Percentiles rank a stretch among this genome's conserved stretches.
Conservation (phyloP, 2,329 filamentous ascomycete species). For the Alternaria gansuensis region DNA sequence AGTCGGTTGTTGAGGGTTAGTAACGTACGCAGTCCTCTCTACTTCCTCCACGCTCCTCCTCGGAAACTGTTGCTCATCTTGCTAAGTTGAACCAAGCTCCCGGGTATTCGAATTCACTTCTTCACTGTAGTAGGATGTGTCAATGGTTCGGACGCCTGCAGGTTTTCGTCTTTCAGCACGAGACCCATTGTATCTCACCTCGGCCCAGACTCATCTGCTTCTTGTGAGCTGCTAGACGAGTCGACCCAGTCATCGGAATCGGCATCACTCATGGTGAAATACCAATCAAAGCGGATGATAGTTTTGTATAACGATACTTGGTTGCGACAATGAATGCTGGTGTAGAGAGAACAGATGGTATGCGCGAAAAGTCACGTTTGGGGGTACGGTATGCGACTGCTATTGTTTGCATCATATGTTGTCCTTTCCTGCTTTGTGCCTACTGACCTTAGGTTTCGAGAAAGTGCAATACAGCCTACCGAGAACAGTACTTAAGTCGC, state of each 20-base stretch:
- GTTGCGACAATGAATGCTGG: neutral
- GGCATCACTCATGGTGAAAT: constrained; percentile 7
- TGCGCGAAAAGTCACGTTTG: neutral
- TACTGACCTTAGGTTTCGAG: neutral
- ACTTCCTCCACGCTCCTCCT: constrained; percentile 13
- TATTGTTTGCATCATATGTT: neutral
- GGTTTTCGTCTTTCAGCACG: neutral
- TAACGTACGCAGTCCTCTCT: constrained; percentile 13
- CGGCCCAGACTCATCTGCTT: neutral
- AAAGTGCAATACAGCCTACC: neutral
- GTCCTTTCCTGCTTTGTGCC: neutral
- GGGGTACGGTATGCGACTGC: neutral
- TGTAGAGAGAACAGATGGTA: neutral
- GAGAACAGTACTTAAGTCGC: neutral
- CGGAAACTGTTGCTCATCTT: neutral
- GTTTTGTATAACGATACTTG: neutral
- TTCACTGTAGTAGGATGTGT: neutral
- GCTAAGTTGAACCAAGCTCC: neutral
- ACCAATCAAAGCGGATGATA: neutral
- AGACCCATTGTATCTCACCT: neutral
- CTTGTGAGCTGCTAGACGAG: neutral
- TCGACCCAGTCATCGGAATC: constrained; percentile 14
- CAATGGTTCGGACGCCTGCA: neutral
- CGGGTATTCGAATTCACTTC: neutral
- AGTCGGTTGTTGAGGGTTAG: neutral